Base-by-base conservation (phyloP, 768 basidiomycete genomes). In the Rhizopogon roseolus region DNA sequence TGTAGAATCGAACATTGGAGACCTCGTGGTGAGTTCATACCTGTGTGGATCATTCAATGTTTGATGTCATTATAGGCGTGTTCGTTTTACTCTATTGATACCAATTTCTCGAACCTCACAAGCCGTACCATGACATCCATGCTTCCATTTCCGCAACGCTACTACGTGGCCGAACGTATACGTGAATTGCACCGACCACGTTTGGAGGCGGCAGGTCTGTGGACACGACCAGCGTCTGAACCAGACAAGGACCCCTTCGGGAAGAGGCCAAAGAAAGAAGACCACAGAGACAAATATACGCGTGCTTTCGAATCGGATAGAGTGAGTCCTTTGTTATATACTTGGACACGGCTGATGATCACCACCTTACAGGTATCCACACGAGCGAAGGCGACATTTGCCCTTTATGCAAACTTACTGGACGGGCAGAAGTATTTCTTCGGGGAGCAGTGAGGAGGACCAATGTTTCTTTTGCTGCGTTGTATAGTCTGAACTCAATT, bases 121-220 rank as follows among this genome's bases (percentile, higher is more conserved):
- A 76, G 77, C 36, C 79, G 78, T 4, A 68, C 75, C 0, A 68
- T 92, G 39, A 80, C 77, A 1, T 76, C 77, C 6, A 66, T 83
- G 59, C 81, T 87, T 51, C 77, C 81, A 13, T 52, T 86, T 2
- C 90, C 88, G 1, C 86, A 88, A 60, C 77, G 82, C 8, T 92
- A 89, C 64, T 93, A 86, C 61, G 80, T 88, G 6, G 85, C 89
- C 0, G 62, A 66, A 5, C 79, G 88, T 16, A 76, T 91, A 32
- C 79, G 88, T 38, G 73, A 77, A 27, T 64, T 75, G 16, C 80
- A 85, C 58, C 76, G 68, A 50, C 72, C 78, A 11, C 79, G 86
- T 13, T 70, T 93, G 36, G 80, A 86, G 63, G 76, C 76, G 7
- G 77, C 77, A 27, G 86, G 82, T 9, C 63, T 91, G 22, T 90